phyloP scores from a whole-genome alignment of 192 early-diverging fungal species.

The Coemansia sp. region DNA sequence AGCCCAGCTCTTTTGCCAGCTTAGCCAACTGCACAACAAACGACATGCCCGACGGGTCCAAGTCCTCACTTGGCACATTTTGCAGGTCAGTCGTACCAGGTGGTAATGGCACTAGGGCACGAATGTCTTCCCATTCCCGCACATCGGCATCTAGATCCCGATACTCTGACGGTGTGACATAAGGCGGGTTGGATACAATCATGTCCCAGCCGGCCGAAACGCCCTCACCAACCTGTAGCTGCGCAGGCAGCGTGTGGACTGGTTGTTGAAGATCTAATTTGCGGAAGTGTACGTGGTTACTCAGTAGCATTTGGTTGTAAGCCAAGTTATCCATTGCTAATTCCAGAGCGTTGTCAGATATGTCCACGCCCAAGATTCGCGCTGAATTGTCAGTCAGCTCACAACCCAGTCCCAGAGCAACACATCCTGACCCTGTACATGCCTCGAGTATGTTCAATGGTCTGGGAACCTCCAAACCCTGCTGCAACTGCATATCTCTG shows the following conservation, averaged over 20 bases:
- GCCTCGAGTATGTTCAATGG: constrained; percentile 79
- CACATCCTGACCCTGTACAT: constrained; percentile 88
- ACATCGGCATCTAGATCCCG: constrained; percentile 70
- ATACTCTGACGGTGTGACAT: constrained; percentile 77
- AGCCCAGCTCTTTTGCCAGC: constrained; percentile 25
- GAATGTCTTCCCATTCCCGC: constrained; percentile 90
- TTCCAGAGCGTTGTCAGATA: constrained; percentile 63
- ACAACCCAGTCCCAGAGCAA: constrained; percentile 72
- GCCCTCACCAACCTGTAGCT: constrained; percentile 2
- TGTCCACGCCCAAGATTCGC: constrained; percentile 67
- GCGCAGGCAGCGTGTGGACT: constrained; percentile 10
- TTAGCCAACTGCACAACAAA: constrained; percentile 37
- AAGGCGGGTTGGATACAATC: constrained; percentile 92
- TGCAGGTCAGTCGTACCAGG: too few species aligned
- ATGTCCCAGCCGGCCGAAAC: constrained; percentile 60
- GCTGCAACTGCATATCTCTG: neutral
- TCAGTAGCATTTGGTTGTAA: constrained; percentile 31
- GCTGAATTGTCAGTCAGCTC: constrained; percentile 56
- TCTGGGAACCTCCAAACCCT: neutral
- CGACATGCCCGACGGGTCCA: constrained; percentile 31
- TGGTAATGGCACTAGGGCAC: too few species aligned
- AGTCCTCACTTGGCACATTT: too few species aligned
- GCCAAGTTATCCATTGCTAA: constrained; percentile 65
- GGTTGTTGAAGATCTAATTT: constrained; percentile 54
- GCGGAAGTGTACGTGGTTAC: constrained; percentile 55